Conservation (phyloP, 345 rosid species). For the Dimocarpus longan region DNA sequence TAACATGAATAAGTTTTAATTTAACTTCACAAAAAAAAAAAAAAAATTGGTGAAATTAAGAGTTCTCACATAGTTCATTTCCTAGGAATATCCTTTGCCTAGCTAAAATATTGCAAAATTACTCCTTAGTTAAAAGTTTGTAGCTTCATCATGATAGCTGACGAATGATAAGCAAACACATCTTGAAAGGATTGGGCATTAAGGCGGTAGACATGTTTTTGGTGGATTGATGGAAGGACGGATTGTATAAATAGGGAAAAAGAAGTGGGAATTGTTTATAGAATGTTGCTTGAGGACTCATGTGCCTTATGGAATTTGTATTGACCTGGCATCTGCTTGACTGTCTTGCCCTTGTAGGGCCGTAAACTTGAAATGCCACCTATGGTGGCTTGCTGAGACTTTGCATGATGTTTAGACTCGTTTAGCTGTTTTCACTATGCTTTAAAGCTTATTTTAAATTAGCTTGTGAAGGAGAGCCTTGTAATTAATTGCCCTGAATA, state of each 20-base stretch:
- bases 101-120: background rate
- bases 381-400: conserved; percentile 2
- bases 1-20: background rate
- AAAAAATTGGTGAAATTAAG: background rate
- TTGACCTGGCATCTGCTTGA: background rate
- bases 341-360: conserved; percentile 1
- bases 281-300: background rate
- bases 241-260: conserved; percentile 1
- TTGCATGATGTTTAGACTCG: background rate
- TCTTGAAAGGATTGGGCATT: background rate
- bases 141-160: background rate
- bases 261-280: background rate
- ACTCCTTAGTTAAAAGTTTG: background rate
- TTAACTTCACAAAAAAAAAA: background rate
- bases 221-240: background rate
- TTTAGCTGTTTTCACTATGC: background rate
- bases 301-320: background rate
- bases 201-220: background rate
- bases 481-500: background rate
- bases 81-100: background rate
- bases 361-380: background rate
- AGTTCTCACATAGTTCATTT: background rate
- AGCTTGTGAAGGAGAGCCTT: background rate
- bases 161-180: background rate
- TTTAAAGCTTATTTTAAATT: background rate